Evolutionary conservation across 805 yeast species (phyloP).

Genomic region (Sungouiozyma intestinalis): DNA sequence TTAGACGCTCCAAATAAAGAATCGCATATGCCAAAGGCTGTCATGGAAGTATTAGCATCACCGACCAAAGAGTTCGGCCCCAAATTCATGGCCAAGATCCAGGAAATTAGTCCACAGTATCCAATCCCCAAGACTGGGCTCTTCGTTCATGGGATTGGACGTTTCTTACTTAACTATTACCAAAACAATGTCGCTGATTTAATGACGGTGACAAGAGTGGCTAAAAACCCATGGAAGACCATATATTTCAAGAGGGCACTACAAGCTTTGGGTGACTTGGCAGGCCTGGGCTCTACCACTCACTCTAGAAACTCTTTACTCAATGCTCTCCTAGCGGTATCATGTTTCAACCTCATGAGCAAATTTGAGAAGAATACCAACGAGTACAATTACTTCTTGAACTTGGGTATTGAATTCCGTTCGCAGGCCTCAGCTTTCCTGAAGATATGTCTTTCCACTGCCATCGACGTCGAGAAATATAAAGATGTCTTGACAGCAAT

Average conservation of each 20-base stretch:
- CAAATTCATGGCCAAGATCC: conserved; percentile 7
- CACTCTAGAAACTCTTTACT: conserved; percentile 67
- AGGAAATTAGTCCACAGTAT: conserved; percentile 15
- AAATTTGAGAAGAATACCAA: conserved; percentile 57
- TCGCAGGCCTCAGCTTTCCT: conserved; percentile 65
- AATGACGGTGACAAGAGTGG: conserved; percentile 57
- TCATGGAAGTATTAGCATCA: conserved; percentile 15
- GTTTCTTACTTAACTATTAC: conserved; percentile 64
- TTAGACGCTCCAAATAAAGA: conserved; percentile 8
- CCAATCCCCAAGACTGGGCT: conserved; percentile 52
- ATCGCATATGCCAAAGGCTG: conserved; percentile 16
- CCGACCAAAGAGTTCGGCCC: conserved; percentile 9
- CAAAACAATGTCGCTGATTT: conserved; percentile 66
- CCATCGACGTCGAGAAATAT: conserved; percentile 51
- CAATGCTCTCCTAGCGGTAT: conserved; percentile 70
- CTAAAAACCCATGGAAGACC: conserved; percentile 77
- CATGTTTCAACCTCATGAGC: conserved; percentile 71
- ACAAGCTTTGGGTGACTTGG: conserved; percentile 71
- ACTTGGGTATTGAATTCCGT: conserved; percentile 63
- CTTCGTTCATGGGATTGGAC: conserved; percentile 56
- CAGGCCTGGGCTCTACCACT: conserved; percentile 63
- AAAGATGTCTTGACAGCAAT: conserved; percentile 78
- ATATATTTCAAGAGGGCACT: conserved; percentile 79
- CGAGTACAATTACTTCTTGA: conserved; percentile 58
- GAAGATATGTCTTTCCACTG: conserved; percentile 44